Percentiles rank a stretch among this genome's conserved stretches.
Evolutionary conservation across 2,329 filamentous ascomycete genomes (phyloP).

Genomic region (Fusarium phyllophilum): DNA sequence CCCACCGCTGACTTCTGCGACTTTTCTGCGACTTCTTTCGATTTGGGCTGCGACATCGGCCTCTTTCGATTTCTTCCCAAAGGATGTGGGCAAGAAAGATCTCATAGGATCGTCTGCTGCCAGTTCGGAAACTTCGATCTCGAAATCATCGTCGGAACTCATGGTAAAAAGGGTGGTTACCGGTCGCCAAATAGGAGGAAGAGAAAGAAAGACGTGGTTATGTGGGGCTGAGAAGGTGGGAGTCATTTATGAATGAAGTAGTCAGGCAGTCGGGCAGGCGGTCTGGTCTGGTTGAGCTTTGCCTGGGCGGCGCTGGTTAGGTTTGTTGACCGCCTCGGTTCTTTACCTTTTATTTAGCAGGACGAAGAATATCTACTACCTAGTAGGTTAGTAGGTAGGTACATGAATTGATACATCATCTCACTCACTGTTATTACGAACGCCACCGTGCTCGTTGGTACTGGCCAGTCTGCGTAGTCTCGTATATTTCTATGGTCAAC

Average conservation of each 20-base stretch:
- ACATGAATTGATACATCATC: conserved; percentile 21
- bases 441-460: conserved; percentile 10
- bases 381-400: background rate
- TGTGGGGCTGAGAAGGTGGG: conserved; percentile 32
- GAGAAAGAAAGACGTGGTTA: conserved; percentile 21
- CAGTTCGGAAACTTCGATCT: conserved; percentile 64
- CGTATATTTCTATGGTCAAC: background rate
- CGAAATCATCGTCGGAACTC: conserved; percentile 70
- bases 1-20: conserved; percentile 20
- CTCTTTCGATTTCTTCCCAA: conserved; percentile 82
- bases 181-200: conserved; percentile 19
- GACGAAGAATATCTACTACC: conserved; percentile 11
- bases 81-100: conserved; percentile 81
- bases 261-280: conserved; percentile 27
- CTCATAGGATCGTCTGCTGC: conserved; percentile 75
- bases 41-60: conserved; percentile 84
- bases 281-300: conserved; percentile 29
- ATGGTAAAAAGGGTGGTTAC: conserved; percentile 49
- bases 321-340: conserved; percentile 43
- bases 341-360: conserved; percentile 39
- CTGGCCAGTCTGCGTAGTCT: background rate
- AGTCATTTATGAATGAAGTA: conserved; percentile 34
- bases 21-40: conserved; percentile 75
- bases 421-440: conserved; percentile 24
- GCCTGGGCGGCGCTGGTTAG: conserved; percentile 33